Conservation (phyloP, 129 eudicot species). For the Heracleum sosnowskyi region DNA sequence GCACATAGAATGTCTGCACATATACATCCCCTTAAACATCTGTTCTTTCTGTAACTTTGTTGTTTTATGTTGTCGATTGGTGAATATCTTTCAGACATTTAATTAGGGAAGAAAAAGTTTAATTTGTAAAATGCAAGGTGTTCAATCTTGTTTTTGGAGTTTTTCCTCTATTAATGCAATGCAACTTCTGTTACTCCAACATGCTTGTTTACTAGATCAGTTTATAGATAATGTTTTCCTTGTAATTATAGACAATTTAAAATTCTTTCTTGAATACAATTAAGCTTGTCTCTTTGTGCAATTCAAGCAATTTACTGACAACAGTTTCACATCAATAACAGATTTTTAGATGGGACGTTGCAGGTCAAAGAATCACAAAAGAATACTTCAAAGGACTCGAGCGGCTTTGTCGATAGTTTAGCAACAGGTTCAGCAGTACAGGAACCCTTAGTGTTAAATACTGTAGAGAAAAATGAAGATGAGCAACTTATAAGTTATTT, state of each 20-base stretch:
- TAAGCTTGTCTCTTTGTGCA: constrained; percentile 3
- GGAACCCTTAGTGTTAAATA: constrained; percentile 19
- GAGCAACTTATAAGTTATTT: constrained; percentile 33
- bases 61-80: not conserved
- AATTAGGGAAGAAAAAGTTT: not conserved
- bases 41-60: not conserved
- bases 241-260: not conserved
- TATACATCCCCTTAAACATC: not conserved
- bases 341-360: constrained; percentile 72
- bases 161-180: not conserved
- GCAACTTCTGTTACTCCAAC: not conserved
- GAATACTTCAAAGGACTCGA: constrained; percentile 22
- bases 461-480: constrained; percentile 26
- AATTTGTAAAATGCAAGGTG: not conserved
- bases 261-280: not conserved
- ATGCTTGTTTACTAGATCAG: not conserved
- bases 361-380: constrained; percentile 36
- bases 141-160: not conserved
- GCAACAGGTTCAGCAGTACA: constrained; percentile 24
- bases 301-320: constrained; percentile 9
- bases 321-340: constrained; percentile 19
- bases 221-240: not conserved
- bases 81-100: too few species aligned
- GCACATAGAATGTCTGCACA: too few species aligned
- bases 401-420: constrained; percentile 15